Percentiles rank a stretch among this genome's conserved stretches.
phyloP scores from a whole-genome alignment of 257 asterid genomes.

The Nemophila menziesii region DNA sequence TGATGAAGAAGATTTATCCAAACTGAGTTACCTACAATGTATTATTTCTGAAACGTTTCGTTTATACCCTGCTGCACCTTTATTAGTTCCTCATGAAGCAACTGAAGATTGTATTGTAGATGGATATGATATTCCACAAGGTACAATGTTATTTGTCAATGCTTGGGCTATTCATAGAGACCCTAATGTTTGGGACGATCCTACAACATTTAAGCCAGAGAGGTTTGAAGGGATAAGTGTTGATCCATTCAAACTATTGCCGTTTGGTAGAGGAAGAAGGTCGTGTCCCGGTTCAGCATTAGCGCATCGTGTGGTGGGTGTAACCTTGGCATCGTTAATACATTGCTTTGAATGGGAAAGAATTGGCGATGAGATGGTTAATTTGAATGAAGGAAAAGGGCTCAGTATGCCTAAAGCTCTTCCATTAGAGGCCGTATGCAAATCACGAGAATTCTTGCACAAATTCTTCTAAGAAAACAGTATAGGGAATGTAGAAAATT shows the following conservation, averaged over 20 bases:
- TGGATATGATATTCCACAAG: not conserved
- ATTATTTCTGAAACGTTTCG: not conserved
- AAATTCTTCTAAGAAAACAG: not conserved
- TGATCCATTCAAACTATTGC: not conserved
- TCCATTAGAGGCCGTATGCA: not conserved
- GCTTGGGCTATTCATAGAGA: not conserved
- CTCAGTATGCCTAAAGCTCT: conserved; percentile 1
- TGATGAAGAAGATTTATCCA: not conserved
- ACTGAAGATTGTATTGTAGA: not conserved
- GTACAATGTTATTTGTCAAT: not conserved
- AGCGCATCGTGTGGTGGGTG: not conserved
- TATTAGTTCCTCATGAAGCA: not conserved
- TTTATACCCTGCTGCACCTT: not conserved
- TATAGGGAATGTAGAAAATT: no score
- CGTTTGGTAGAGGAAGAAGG: not conserved
- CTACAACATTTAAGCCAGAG: not conserved
- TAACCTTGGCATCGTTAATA: conserved; percentile 3
- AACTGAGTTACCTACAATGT: not conserved
- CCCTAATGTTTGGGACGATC: not conserved
- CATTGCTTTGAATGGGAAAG: conserved; percentile 10
- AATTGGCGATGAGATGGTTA: not conserved
- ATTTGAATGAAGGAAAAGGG: conserved; percentile 5
- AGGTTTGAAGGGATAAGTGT: not conserved
- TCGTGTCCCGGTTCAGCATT: conserved; percentile 1
- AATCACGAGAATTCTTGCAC: not conserved